Evolutionary conservation across 73 alveolate species (phyloP).

Genomic region (Paramecium primaurelia): DNA sequence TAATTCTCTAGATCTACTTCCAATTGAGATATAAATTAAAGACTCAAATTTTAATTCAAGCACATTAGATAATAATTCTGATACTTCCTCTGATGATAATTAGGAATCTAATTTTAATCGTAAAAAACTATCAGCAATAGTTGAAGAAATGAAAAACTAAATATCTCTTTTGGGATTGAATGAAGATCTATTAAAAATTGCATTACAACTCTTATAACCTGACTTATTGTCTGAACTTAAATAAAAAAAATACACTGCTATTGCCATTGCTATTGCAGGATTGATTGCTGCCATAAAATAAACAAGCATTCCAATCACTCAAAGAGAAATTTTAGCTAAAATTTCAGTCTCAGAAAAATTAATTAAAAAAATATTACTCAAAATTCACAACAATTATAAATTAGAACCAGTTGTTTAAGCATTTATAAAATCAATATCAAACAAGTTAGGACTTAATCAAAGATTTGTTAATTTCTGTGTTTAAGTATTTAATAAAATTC

Average conservation of each 20-base stretch:
- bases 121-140: not conserved
- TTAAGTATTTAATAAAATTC: not conserved
- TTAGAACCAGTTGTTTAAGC: not conserved
- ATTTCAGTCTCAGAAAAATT: constrained; percentile 18
- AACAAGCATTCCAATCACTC: not conserved
- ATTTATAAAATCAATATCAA: not conserved
- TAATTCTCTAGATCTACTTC: not conserved
- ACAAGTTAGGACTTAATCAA: not conserved
- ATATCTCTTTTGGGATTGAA: not conserved
- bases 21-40: not conserved
- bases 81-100: not conserved
- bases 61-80: constrained; percentile 14
- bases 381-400: not conserved
- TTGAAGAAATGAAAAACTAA: not conserved
- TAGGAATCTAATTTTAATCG: not conserved
- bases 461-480: not conserved
- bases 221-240: not conserved
- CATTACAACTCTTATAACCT: not conserved
- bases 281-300: constrained; percentile 2
- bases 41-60: not conserved
- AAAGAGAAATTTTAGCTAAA: constrained; percentile 18
- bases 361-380: constrained; percentile 14
- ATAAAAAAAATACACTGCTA: not conserved
- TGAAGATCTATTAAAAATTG: not conserved
- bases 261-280: constrained; percentile 12